Evolutionary conservation across 2,329 filamentous ascomycete genomes (phyloP).

Genomic region (Emergomyces pasteurianus): DNA sequence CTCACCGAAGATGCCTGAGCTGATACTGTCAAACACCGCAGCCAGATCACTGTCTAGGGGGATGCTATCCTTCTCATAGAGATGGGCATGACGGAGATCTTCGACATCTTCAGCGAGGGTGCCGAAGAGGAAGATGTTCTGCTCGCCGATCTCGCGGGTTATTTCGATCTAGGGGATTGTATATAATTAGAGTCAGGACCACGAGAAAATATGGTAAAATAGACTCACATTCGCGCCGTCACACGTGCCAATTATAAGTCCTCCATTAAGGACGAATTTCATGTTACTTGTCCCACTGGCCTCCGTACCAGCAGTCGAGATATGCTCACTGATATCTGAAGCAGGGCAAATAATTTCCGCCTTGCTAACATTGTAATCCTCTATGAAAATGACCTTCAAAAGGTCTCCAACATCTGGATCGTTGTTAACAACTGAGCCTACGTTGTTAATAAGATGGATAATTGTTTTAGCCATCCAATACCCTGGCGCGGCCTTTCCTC

Average conservation of each 20-base stretch:
- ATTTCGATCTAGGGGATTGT: conserved; percentile 65
- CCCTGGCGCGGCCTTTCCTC: conserved; percentile 91
- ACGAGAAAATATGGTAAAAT: background rate
- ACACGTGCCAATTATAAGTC: conserved; percentile 93
- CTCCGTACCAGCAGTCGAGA: conserved; percentile 94
- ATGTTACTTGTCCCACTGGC: conserved; percentile 88
- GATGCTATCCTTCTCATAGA: conserved; percentile 57
- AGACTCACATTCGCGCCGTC: conserved; percentile 82
- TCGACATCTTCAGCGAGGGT: conserved; percentile 94
- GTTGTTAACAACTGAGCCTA: conserved; percentile 80
- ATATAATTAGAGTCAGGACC: conserved; percentile 2
- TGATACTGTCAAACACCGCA: conserved; percentile 75
- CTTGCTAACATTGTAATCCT: conserved; percentile 99
- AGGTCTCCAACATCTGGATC: conserved; percentile 86
- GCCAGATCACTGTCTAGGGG: conserved; percentile 62
- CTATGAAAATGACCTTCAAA: conserved; percentile 92
- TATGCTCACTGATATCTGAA: conserved; percentile 94
- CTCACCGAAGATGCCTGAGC: conserved; percentile 69
- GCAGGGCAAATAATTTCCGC: conserved; percentile 93
- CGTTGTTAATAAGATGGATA: conserved; percentile 90
- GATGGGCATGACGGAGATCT: conserved; percentile 81
- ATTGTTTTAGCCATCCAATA: conserved; percentile 99
- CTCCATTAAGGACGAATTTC: conserved; percentile 98
- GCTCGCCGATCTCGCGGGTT: conserved; percentile 88
- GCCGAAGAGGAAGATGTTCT: conserved; percentile 97